Evolutionary conservation across 805 yeast species (phyloP), one percentile per base, ranked within the genome.

Genomic region (Tetrapisispora taiwanensis): DNA sequence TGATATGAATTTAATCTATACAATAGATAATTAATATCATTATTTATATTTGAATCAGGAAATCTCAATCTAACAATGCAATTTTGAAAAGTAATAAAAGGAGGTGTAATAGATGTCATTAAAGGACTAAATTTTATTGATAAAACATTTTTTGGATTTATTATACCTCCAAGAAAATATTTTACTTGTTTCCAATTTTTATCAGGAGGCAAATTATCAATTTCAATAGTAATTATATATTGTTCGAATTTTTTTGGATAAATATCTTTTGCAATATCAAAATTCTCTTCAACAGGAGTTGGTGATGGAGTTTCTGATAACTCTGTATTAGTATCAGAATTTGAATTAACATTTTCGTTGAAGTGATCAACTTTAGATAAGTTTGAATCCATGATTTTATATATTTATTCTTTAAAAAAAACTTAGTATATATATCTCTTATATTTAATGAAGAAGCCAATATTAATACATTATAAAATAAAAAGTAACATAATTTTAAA

Each of bases 141-240:
- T 22, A 59, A 30, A 15, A 62, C 52, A 43, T 53, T 54, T 13
- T 56, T 52, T 44, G 59, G 60, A 41, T 57, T 62, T 28, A 62
- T 52, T 35, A 61, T 56, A 3, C 65, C 62, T 27, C 65, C 65
- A 13, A 62, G 52, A 36, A 60, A 46, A 46, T 62, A 62, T 42
- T 56, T 56, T 14, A 62, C 52, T 40, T 62, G 62, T 39, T 57
- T 56, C 66, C 66, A 62, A 24, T 50, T 54, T 47, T 62, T 60
- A 12, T 59, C 60, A 22, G 62, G 63, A 27, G 66, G 66, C 22
- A 62, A 38, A 48, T 62, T 60, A 43, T 62, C 65, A 15, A 62
- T 54, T 42, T 58, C 50, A 27, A 60, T 44, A 36, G 43, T 24
- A 3, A 49, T 42, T 1, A 42, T 35, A 27, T 4, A 10, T 7